These are phyloP conservation scores for Metschnikowia cerradonensis DNA, from an alignment of 805 yeast genomes.

Conservation along the genomic window DNA sequence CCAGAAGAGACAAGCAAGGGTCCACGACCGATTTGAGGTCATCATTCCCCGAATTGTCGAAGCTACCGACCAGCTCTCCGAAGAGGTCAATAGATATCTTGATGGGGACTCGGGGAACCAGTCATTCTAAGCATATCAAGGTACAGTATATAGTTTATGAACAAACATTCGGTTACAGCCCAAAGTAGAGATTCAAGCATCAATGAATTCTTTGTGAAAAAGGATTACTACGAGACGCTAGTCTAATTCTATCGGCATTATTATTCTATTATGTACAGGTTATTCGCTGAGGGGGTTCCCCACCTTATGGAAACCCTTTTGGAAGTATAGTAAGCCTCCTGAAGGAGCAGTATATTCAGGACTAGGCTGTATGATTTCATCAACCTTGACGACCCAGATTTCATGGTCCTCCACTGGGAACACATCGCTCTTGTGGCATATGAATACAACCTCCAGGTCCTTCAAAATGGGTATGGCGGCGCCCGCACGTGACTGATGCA, in stretches of 20 bases:
- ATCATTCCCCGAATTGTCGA: conserved; percentile 30
- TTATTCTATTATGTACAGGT: background rate
- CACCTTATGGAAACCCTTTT: conserved; percentile 53
- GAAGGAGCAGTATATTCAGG: conserved; percentile 21
- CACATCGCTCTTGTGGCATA: conserved; percentile 53
- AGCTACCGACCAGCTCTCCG: conserved; percentile 20
- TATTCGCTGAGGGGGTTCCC: conserved; percentile 29
- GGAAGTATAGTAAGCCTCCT: conserved; percentile 67
- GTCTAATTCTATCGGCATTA: background rate
- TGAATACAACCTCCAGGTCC: conserved; percentile 55
- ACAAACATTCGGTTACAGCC: background rate
- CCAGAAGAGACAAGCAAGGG: conserved; percentile 22
- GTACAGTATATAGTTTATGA: background rate
- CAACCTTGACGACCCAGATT: conserved; percentile 81
- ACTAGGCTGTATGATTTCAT: conserved; percentile 44
- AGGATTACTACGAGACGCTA: too few species aligned
- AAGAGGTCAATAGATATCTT: conserved; percentile 4
- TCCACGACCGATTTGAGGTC: conserved; percentile 33
- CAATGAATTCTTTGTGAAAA: too few species aligned
- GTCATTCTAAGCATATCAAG: background rate
- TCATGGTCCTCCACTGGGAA: conserved; percentile 79
- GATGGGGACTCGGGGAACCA: background rate
- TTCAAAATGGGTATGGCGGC: conserved; percentile 52
- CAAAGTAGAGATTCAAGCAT: too few species aligned
- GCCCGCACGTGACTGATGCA: conserved; percentile 16